Evolutionary conservation across 2,329 filamentous ascomycete species (phyloP), one percentile per base, ranked within the genome.

Genomic region (Trichoderma asperellum): DNA sequence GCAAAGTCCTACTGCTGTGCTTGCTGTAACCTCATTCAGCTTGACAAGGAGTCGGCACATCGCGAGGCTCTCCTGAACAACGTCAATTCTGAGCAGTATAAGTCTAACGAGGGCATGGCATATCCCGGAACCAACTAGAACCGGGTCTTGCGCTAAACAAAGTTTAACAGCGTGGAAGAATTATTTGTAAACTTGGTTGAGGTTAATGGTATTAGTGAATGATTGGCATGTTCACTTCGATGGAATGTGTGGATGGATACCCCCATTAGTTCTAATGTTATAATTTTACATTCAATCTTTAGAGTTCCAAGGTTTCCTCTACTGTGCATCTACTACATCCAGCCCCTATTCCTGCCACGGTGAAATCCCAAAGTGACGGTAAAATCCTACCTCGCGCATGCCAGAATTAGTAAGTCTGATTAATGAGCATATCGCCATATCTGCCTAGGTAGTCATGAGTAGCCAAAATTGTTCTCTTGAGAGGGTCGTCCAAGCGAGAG

Each of bases 11-110:
- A 79, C 78, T 85, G 83, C 78, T 85, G 83, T 72, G 77, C 76
- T 27, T 79, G 80, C 76, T 85, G 83, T 75, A 76, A 78, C 57
- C 74, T 85, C 29, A 77, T 82, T 63, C 83, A 85, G 80, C 74
- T 79, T 70, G 83, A 85, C 49, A 85, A 85, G 80, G 83, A 85
- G 76, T 78, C 79, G 2, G 77, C 76, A 61, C 73, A 79, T 70
- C 80, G 78, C 16, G 81, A 81, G 73, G 65, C 73, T 16, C 72
- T 74, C 47, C 37, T 73, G 37, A 67, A 40, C 11, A 65, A 37
- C 24, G 70, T 69, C 40, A 40, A 59, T 16, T 68, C 72, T 60
- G 68, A 73, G 66, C 73, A 71, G 71, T 74, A 74, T 57, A 66
- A 72, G 68, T 16, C 72, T 43, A 69, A 47, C 12, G 63, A 49